Base-by-base conservation (phyloP, 164 flowering plant genomes). In the Tetracentron sinense region DNA sequence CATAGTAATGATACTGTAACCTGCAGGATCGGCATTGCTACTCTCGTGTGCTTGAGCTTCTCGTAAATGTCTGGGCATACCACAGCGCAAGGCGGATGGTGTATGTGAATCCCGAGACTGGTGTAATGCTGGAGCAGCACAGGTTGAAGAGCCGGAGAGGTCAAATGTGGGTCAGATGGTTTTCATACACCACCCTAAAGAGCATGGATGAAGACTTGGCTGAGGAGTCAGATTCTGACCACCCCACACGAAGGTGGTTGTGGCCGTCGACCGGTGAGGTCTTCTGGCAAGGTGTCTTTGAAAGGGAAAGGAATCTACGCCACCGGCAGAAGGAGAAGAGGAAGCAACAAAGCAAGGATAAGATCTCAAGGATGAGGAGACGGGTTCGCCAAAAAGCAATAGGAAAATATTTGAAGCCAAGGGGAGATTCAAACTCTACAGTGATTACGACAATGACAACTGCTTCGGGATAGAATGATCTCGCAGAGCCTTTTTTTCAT, bases 181-280 rank as follows among this genome's bases (percentile, higher is more conserved):
- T 95, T 66, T 78, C 93, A 56, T 81, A 77, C 68, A 20, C 67
- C 31, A 87, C 88, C 20, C 76, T 95, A 7, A 95, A 95, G 80
- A 81, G 79, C 80, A 82, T 95, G 91, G 99, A 95, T 60, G 99
- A 92, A 74, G 99, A 92, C 62, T 74, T 90, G 74, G 99, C 97
- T 1, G 99, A 95, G 75, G 96, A 84, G 47, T 74, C 73, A 1
- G 99, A 95, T 71, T 58, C 82, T 1, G 97, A 87, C 23, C 77
- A 60, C 25, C 83, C 82, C 0, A 61, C 30, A 10, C 66, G 79
- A 50, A 71, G 84, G 46, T 86, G 97, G 97, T 57, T 92, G 27
- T 95, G 99, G 99, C 99, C 99, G 1, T 75, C 66, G 22, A 95
- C 99, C 0, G 99, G 99, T 6, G 99, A 95, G 69, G 83, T 95